Conservation (phyloP, 768 basidiomycete genomes). For the Zangia roseola region DNA sequence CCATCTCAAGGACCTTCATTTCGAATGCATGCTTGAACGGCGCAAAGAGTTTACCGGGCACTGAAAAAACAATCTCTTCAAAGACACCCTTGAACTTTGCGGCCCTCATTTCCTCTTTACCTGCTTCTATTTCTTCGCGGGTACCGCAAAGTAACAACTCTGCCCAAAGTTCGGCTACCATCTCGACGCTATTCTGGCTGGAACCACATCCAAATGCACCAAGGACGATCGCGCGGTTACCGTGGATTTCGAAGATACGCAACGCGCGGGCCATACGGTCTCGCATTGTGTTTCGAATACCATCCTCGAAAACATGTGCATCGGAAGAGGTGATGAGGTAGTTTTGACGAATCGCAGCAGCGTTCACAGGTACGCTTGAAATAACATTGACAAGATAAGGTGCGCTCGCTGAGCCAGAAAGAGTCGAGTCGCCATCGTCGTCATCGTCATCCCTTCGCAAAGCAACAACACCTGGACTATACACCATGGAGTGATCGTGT, state of each 20-base stretch:
- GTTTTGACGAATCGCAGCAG: constrained; percentile 39
- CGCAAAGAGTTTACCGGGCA: constrained; percentile 36
- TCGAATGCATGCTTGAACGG: constrained; percentile 42
- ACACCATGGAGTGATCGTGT: constrained; percentile 49
- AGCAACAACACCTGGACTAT: constrained; percentile 42
- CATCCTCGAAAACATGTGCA: constrained; percentile 35
- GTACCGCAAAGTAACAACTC: constrained; percentile 41
- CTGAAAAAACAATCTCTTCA: constrained; percentile 43
- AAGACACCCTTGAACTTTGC: constrained; percentile 42
- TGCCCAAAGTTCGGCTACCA: constrained; percentile 46
- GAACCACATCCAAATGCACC: constrained; percentile 48
- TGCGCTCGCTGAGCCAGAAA: constrained; percentile 31
- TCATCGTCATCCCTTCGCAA: constrained; percentile 40
- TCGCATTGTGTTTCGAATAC: constrained; percentile 42
- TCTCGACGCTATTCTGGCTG: constrained; percentile 40
- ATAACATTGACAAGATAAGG: constrained; percentile 41
- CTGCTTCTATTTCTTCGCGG: constrained; percentile 19
- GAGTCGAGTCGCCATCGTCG: constrained; percentile 12
- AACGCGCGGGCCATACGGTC: constrained; percentile 49
- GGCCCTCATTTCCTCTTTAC: constrained; percentile 12
- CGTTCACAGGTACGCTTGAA: constrained; percentile 44
- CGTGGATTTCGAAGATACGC: constrained; percentile 42
- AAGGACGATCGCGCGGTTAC: constrained; percentile 39
- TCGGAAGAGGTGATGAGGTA: constrained; percentile 35
- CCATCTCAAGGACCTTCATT: constrained; percentile 38